A percentile compares a stretch with the other conserved stretches of the same genome.
Conservation (phyloP, 768 basidiomycete species). For the Amanita phalloides region DNA sequence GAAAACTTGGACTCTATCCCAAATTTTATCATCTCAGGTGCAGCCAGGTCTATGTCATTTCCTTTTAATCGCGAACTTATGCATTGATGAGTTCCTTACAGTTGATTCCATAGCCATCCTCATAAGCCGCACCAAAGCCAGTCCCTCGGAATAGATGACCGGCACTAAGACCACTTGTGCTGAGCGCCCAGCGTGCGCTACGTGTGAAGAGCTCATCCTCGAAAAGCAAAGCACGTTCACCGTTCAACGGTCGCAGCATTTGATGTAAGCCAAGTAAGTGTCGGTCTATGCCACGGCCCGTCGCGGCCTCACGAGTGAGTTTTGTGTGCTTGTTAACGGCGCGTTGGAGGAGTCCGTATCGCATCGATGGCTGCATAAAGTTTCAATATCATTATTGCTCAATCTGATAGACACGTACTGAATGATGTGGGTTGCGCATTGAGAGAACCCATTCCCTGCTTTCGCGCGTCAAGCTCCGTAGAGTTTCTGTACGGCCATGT, state of each 20-base stretch:
- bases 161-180: conserved; percentile 82
- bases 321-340: conserved; percentile 64
- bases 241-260: conserved; percentile 42
- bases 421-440: conserved; percentile 45
- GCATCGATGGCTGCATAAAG: conserved; percentile 20
- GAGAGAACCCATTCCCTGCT: conserved; percentile 68
- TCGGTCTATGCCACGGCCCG: conserved; percentile 79
- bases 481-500: conserved; percentile 84
- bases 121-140: conserved; percentile 76
- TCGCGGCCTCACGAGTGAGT: conserved; percentile 68
- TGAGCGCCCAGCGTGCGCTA: conserved; percentile 79
- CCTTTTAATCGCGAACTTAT: not conserved
- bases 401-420: conserved; percentile 25
- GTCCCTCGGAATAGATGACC: conserved; percentile 84
- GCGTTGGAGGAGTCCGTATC: conserved; percentile 42
- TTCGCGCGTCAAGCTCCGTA: conserved; percentile 65
- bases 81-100: conserved; percentile 49
- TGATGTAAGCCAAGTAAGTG: conserved; percentile 81
- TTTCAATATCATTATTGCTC: not conserved
- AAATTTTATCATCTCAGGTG: conserved; percentile 73
- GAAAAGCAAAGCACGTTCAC: conserved; percentile 54
- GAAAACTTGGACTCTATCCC: conserved; percentile 88
- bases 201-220: conserved; percentile 66
- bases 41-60: conserved; percentile 57
- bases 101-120: conserved; percentile 90